A percentile compares a stretch with the other conserved stretches of the same genome.
phyloP scores from a whole-genome alignment of 139 green algal genomes.

The Picochlorum sp. region DNA sequence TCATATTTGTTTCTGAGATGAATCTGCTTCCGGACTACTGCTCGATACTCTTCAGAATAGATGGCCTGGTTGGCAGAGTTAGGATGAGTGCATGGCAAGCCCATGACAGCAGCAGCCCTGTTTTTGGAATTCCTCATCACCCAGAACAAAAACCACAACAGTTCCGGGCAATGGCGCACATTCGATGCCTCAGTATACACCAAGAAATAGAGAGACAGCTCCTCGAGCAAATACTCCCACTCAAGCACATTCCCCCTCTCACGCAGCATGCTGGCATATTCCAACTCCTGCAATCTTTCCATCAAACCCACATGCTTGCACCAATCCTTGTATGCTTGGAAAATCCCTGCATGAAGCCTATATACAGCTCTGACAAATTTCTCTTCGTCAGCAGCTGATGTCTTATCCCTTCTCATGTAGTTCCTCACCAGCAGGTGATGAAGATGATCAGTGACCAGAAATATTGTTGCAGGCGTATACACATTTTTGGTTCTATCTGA shows the following conservation, averaged over 20 bases:
- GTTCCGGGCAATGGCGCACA: slow-evolving; percentile 67
- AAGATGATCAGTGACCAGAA: slow-evolving; percentile 63
- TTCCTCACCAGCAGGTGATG: slow-evolving; percentile 53
- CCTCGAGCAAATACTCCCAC: slow-evolving; percentile 41
- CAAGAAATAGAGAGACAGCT: slow-evolving; percentile 74
- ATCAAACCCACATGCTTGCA: slow-evolving; percentile 31
- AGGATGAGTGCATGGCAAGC: neutral
- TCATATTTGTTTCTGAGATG: slow-evolving; percentile 30
- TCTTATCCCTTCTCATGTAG: slow-evolving; percentile 45
- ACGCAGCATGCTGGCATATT: slow-evolving; percentile 6
- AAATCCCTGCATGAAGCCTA: slow-evolving; percentile 54
- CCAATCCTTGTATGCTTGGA: slow-evolving; percentile 44
- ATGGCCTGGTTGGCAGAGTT: neutral
- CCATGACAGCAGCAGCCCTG: neutral
- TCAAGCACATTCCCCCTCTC: slow-evolving; percentile 12
- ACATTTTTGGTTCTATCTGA: slow-evolving; percentile 21
- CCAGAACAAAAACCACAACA: slow-evolving; percentile 73
- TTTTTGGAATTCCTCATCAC: slow-evolving; percentile 31
- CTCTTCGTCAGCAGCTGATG: slow-evolving; percentile 25
- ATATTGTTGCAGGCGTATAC: slow-evolving; percentile 53
- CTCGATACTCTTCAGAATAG: slow-evolving; percentile 10
- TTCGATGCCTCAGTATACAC: slow-evolving; percentile 73
- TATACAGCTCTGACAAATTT: slow-evolving; percentile 31
- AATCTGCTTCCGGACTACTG: slow-evolving; percentile 21
- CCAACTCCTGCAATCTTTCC: slow-evolving; percentile 11